These are phyloP conservation scores for Arthrobotrys conoides DNA, from an alignment of 2,329 filamentous ascomycete genomes.

Conservation along the genomic window DNA sequence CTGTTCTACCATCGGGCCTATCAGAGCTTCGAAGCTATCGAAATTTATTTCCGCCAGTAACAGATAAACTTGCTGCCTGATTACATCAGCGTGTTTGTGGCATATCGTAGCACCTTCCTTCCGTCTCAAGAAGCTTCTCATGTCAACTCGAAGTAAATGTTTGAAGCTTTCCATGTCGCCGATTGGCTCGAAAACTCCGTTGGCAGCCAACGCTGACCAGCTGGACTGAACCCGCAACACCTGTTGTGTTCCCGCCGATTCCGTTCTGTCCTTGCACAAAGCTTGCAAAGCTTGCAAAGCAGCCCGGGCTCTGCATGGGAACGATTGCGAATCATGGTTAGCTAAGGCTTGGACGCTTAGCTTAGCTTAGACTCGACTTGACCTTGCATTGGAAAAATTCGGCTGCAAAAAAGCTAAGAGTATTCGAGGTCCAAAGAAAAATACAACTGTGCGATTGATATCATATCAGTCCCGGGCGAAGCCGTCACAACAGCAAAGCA, in stretches of 20 bases:
- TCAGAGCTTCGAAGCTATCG: slow-evolving; percentile 28
- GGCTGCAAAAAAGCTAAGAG: too few species aligned
- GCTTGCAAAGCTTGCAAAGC: not conserved
- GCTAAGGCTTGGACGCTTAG: not conserved
- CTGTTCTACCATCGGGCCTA: slow-evolving; percentile 32
- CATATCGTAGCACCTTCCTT: slow-evolving; percentile 22
- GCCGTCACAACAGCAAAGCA: too few species aligned
- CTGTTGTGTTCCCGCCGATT: slow-evolving; percentile 3
- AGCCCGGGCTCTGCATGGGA: too few species aligned
- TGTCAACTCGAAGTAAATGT: not conserved
- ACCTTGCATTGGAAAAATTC: not conserved
- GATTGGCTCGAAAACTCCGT: slow-evolving; percentile 37
- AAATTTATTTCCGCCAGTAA: slow-evolving; percentile 30
- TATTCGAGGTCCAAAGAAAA: too few species aligned
- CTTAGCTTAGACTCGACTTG: not conserved
- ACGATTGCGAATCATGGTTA: slow-evolving; percentile 23
- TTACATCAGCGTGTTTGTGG: slow-evolving; percentile 24
- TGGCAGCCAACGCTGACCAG: not conserved
- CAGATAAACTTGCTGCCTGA: slow-evolving; percentile 60
- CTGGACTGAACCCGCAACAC: slow-evolving; percentile 33
- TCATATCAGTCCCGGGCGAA: too few species aligned
- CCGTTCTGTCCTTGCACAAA: not conserved
- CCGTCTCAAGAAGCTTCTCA: slow-evolving; percentile 19
- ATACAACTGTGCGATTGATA: too few species aligned
- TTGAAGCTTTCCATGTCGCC: slow-evolving; percentile 6